A percentile compares a stretch with the other conserved stretches of the same genome.
Evolutionary conservation across 2,329 filamentous ascomycete species (phyloP).

Genomic region (Cordyceps tenuipes): DNA sequence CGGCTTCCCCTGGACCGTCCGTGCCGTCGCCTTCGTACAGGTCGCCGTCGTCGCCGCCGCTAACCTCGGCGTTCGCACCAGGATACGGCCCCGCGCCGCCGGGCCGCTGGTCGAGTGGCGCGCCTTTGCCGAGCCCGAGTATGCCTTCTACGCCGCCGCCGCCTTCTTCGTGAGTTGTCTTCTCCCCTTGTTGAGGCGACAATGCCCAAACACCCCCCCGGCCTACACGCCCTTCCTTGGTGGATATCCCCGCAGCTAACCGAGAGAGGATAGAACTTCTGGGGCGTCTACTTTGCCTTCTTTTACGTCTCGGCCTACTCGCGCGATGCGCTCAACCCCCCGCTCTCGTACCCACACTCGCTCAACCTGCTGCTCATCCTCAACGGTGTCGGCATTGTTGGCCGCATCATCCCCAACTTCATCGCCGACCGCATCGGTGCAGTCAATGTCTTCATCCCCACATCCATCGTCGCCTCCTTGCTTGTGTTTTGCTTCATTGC

Average conservation of each 20-base stretch:
- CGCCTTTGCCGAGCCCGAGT: constrained; percentile 33
- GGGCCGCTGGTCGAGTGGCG: constrained; percentile 35
- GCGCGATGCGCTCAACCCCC: constrained; percentile 29
- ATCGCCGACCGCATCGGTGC: constrained; percentile 51
- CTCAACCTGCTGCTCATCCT: constrained; percentile 56
- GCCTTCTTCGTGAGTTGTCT: constrained; percentile 23
- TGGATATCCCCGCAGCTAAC: no score
- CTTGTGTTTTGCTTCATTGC: constrained; percentile 50
- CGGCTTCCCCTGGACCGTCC: constrained; percentile 44
- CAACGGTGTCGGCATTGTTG: constrained; percentile 53
- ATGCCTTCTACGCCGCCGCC: constrained; percentile 29
- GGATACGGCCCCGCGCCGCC: constrained; percentile 32
- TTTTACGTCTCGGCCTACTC: constrained; percentile 49
- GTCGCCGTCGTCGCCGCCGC: constrained; percentile 33
- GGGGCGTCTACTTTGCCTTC: constrained; percentile 48
- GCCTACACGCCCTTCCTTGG: no score
- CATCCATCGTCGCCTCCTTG: constrained; percentile 30
- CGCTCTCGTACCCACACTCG: constrained; percentile 38
- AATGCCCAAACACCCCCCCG: no score
- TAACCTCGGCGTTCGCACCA: constrained; percentile 31
- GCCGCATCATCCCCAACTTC: constrained; percentile 49
- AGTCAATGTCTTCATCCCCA: constrained; percentile 52
- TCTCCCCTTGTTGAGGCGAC: no score
- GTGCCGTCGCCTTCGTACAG: constrained; percentile 52
- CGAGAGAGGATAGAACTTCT: constrained; percentile 30